phyloP scores from a whole-genome alignment of 352 stramenopile genomes.

The Pythium guiyangense region DNA sequence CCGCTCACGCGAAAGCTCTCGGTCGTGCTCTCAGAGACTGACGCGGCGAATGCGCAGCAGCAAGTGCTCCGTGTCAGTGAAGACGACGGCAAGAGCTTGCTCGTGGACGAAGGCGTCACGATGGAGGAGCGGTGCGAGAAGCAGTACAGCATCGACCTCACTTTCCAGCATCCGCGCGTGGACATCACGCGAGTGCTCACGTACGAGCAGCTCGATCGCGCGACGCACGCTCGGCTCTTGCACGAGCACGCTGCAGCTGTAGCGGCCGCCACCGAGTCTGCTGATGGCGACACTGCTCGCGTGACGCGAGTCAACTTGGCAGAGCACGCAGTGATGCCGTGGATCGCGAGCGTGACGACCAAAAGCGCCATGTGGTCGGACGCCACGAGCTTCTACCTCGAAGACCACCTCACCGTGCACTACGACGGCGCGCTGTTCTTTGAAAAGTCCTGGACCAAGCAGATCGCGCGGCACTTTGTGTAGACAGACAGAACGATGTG shows the following conservation, averaged over 20 bases:
- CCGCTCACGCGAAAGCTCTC: constrained; percentile 28
- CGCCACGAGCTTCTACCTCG: constrained; percentile 22
- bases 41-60: constrained; percentile 21
- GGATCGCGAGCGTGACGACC: constrained; percentile 33
- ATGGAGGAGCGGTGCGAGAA: constrained; percentile 45
- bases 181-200: constrained; percentile 33
- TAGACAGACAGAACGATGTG: too few species aligned
- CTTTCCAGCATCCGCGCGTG: constrained; percentile 24
- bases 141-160: constrained; percentile 33
- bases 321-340: constrained; percentile 27
- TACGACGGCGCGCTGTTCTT: constrained; percentile 33
- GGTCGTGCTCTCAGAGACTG: constrained; percentile 32
- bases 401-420: constrained; percentile 28
- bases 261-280: constrained; percentile 5
- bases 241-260: constrained; percentile 17
- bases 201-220: constrained; percentile 31
- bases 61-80: constrained; percentile 27
- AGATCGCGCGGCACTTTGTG: constrained; percentile 29
- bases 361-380: constrained; percentile 43
- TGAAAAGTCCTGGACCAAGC: constrained; percentile 33
- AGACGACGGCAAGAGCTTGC: constrained; percentile 38
- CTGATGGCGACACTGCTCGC: constrained; percentile 6
- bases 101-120: constrained; percentile 39
- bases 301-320: constrained; percentile 24
- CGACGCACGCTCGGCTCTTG: constrained; percentile 15